Conservation (phyloP, 306 rosid species). For the Rubus idaeus region DNA sequence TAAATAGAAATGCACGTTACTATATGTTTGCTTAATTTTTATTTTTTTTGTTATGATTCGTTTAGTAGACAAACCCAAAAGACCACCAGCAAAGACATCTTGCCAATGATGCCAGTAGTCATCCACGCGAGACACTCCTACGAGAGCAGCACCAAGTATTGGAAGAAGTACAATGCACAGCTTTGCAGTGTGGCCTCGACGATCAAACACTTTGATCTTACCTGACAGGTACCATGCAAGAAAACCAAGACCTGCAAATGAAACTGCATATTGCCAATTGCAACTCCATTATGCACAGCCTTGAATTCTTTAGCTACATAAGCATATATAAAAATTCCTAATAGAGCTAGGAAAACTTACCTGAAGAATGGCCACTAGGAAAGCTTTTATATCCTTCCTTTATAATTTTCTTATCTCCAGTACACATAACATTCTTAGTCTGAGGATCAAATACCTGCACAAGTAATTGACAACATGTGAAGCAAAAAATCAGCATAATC, state of each 20-base stretch:
- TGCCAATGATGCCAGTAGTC: slow-evolving; percentile 71
- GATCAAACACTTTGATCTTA: slow-evolving; percentile 50
- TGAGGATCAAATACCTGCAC: slow-evolving; percentile 32
- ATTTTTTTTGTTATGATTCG: not conserved
- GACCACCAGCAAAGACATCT: slow-evolving; percentile 49
- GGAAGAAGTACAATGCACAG: slow-evolving; percentile 48
- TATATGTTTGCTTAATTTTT: not conserved
- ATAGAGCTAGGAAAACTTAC: slow-evolving; percentile 24
- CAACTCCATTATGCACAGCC: slow-evolving; percentile 15
- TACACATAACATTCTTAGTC: slow-evolving; percentile 36
- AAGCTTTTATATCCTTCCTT: slow-evolving; percentile 61
- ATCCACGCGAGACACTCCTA: slow-evolving; percentile 48
- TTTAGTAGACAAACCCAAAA: slow-evolving; percentile 36
- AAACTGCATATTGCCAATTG: slow-evolving; percentile 38
- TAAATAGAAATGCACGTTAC: not conserved
- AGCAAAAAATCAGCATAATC: not conserved
- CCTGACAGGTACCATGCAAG: slow-evolving; percentile 58
- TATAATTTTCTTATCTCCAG: slow-evolving; percentile 26
- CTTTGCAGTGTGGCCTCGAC: slow-evolving; percentile 45
- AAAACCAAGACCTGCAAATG: slow-evolving; percentile 59
- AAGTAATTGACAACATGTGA: not conserved
- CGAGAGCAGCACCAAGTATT: slow-evolving; percentile 43
- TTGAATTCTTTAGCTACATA: not conserved
- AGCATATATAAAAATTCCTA: not conserved
- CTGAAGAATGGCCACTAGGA: slow-evolving; percentile 61